Percentiles rank a stretch among this genome's conserved stretches.
These are phyloP conservation scores for Forsythia suspensa DNA, from an alignment of 257 asterid species.

Conservation along the genomic window DNA sequence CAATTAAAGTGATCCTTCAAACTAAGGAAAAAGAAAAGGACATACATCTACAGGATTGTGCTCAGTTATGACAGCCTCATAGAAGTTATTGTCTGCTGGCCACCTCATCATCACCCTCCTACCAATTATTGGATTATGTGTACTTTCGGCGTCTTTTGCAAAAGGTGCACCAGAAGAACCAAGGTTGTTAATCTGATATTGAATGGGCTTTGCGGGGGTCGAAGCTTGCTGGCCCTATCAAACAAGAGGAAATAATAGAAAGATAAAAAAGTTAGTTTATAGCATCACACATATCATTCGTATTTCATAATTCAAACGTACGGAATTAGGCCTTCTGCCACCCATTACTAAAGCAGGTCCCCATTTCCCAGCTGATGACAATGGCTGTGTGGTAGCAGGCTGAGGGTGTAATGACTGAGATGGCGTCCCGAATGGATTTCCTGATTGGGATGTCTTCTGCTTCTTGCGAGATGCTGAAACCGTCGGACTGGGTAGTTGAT, in stretches of 20 bases:
- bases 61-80: conserved; percentile 81
- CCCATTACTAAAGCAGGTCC: conserved; percentile 61
- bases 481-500: conserved; percentile 69
- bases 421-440: conserved; percentile 47
- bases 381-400: conserved; percentile 43
- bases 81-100: conserved; percentile 89
- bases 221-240: conserved; percentile 53
- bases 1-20: conserved; percentile 14
- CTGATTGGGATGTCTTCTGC: conserved; percentile 61
- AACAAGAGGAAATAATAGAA: conserved; percentile 15
- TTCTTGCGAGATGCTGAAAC: conserved; percentile 74
- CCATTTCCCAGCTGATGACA: conserved; percentile 48
- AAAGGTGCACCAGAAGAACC: conserved; percentile 54
- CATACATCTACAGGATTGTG: conserved; percentile 78
- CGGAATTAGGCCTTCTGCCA: conserved; percentile 60
- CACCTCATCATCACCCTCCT: conserved; percentile 95
- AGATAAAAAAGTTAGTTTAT: conserved; percentile 16
- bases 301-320: conserved; percentile 35
- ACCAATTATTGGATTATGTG: conserved; percentile 66
- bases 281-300: conserved; percentile 10
- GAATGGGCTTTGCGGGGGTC: conserved; percentile 48
- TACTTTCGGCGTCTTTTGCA: conserved; percentile 57
- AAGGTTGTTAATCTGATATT: conserved; percentile 57
- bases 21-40: conserved; percentile 18
- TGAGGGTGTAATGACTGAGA: conserved; percentile 54